Percentiles rank a stretch among this genome's conserved stretches.
Evolutionary conservation across 225 moss, liverwort and hornwort genomes (phyloP).

Genomic region (Straminergon stramineum): DNA sequence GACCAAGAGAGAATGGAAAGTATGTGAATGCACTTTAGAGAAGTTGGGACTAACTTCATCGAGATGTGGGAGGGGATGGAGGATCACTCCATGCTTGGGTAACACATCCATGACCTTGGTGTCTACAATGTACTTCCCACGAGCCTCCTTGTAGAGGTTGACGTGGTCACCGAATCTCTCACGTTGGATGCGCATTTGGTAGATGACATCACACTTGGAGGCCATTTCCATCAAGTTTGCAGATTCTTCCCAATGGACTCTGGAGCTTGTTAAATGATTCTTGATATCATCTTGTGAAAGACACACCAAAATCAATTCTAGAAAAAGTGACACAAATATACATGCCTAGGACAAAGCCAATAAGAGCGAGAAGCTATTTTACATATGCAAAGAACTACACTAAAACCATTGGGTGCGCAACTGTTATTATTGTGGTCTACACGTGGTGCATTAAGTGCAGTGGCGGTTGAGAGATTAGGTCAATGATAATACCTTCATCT

Average conservation of each 20-base stretch:
- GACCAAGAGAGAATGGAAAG: neutral
- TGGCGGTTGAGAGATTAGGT: neutral
- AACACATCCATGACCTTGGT: constrained; percentile 74
- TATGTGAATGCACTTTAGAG: neutral
- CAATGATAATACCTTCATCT: constrained; percentile 66
- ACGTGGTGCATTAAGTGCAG: neutral
- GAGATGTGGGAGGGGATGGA: constrained; percentile 92
- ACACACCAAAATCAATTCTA: neutral
- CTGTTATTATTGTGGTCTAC: neutral
- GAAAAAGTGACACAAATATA: neutral
- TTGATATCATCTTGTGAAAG: constrained; percentile 82
- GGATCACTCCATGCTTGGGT: constrained; percentile 79
- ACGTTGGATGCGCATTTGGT: constrained; percentile 98
- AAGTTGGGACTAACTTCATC: constrained; percentile 59
- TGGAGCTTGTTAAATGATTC: constrained; percentile 67
- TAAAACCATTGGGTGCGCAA: neutral
- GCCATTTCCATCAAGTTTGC: constrained; percentile 89
- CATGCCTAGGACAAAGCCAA: neutral
- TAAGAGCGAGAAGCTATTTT: neutral
- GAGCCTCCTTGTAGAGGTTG: constrained; percentile 75
- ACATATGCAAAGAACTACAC: neutral
- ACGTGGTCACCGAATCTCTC: constrained; percentile 84
- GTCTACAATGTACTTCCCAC: constrained; percentile 89
- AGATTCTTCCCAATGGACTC: constrained; percentile 87
- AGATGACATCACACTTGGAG: constrained; percentile 88